Evolutionary conservation across 83 land plant genomes (phyloP), one percentile per base, ranked within the genome.

Genomic region (Picea abies): DNA sequence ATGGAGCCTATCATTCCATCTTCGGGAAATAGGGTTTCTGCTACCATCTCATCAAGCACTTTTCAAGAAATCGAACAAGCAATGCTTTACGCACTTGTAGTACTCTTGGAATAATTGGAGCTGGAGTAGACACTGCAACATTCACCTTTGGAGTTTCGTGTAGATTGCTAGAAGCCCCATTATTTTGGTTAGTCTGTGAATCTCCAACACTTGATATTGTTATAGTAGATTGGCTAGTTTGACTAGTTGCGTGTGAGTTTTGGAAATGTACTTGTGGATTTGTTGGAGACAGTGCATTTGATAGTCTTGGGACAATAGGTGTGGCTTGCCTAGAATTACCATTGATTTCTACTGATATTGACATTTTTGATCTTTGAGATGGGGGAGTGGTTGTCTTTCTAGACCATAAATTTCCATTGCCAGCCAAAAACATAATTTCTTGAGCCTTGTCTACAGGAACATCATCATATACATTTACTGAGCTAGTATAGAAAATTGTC

Each of bases 211-310:
- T 62, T 22, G 80, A 63, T 15, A 88, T 81, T 35, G 79, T 82
- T 70, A 79, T 71, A n/a, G 80, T 84, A 19, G 92, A 84, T 81
- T 90, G 92, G 61, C 61, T 79, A 25, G 84, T 67, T n/a, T 84
- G 82, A 64, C 20, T 56, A 80, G 71, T 22, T 39, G 32, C 9
- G 5, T 80, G 70, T 41, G 56, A 65, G 22, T 64, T 77, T 12
- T 14, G 83, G 20, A 22, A 32, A 35, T 60, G 35, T 17, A 15
- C 32, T 49, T 60, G 22, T 71, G 44, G 82, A 29, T 26, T 71
- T 71, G 64, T 82, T 20, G 52, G 5, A 82, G 20, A 16, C 35
- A 25, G n/a, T 71, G 79, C 14, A 82, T 47, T 71, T 56, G 60
- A 60, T 11, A 78, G 16, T 4, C 23, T 82, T 49, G 83, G 26